Evolutionary conservation across 2,329 filamentous ascomycete genomes (phyloP).

Genomic region (Aureobasidium musti): DNA sequence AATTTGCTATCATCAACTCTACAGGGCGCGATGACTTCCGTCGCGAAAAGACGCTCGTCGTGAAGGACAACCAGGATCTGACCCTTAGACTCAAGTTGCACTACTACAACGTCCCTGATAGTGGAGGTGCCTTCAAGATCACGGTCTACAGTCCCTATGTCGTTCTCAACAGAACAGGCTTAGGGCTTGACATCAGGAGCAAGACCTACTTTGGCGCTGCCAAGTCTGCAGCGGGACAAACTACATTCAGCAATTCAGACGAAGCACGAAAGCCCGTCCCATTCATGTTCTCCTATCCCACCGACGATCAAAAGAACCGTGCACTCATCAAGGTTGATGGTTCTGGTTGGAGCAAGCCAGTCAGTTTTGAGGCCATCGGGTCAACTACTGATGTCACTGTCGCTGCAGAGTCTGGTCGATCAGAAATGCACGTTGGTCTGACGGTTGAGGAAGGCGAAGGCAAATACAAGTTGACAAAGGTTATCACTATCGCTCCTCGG

Average conservation of each 20-base stretch:
- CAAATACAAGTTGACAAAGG: slow-evolving; percentile 97
- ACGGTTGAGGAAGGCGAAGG: slow-evolving; percentile 88
- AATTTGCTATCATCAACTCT: slow-evolving; percentile 96
- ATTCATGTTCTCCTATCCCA: slow-evolving; percentile 94
- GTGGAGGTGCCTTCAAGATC: slow-evolving; percentile 93
- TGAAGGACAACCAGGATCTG: slow-evolving; percentile 82
- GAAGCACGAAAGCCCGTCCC: slow-evolving; percentile 75
- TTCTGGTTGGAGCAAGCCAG: slow-evolving; percentile 94
- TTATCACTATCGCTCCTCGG: slow-evolving; percentile 87
- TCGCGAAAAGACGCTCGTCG: slow-evolving; percentile 73
- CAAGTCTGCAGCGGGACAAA: slow-evolving; percentile 79
- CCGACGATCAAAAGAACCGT: slow-evolving; percentile 87
- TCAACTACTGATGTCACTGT: slow-evolving; percentile 87
- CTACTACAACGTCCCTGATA: slow-evolving; percentile 86
- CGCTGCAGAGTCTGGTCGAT: slow-evolving; percentile 66
- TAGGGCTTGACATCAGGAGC: slow-evolving; percentile 82
- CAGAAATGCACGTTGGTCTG: slow-evolving; percentile 88
- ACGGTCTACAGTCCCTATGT: slow-evolving; percentile 95
- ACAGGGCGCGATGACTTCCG: slow-evolving; percentile 84
- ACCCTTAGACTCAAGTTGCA: slow-evolving; percentile 81
- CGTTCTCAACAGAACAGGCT: slow-evolving; percentile 89
- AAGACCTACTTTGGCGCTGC: slow-evolving; percentile 86
- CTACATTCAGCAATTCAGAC: slow-evolving; percentile 58
- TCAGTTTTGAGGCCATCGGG: slow-evolving; percentile 96
- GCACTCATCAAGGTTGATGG: slow-evolving; percentile 84